phyloP scores from a whole-genome alignment of 1,284 basidiomycete species.

The Ceratobasidium sp. region DNA sequence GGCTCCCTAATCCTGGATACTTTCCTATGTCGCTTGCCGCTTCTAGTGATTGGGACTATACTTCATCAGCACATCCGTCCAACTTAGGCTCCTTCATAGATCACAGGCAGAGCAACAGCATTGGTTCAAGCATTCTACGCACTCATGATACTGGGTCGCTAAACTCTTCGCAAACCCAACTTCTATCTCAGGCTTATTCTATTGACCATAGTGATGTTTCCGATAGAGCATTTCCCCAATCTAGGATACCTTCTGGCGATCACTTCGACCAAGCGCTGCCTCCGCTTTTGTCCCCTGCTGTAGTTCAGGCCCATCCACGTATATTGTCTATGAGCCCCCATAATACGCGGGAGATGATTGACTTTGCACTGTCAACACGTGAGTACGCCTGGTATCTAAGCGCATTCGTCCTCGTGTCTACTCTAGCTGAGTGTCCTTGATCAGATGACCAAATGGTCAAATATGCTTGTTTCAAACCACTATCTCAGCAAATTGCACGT shows the following conservation, averaged over 20 bases:
- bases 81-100: too few species aligned
- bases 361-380: background rate
- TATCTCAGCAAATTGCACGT: background rate
- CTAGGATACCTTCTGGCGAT: background rate
- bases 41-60: too few species aligned
- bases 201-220: too few species aligned
- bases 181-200: too few species aligned
- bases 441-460: slow-evolving; percentile 12
- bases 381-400: background rate
- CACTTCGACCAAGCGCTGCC: background rate
- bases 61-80: too few species aligned
- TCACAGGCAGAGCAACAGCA: background rate
- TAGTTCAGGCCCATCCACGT: background rate
- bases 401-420: background rate
- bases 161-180: too few species aligned
- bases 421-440: background rate
- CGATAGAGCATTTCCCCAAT: too few species aligned
- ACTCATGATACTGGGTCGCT: too few species aligned
- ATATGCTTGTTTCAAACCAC: slow-evolving; percentile 8
- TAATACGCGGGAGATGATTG: background rate
- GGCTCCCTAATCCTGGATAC: too few species aligned
- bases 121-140: too few species aligned
- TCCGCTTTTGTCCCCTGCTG: background rate
- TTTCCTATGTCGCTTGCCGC: too few species aligned
- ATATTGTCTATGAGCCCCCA: background rate